Evolutionary conservation across 441 rosid species (phyloP), one percentile per base, ranked within the genome.

Genomic region (Capsella rubella): DNA sequence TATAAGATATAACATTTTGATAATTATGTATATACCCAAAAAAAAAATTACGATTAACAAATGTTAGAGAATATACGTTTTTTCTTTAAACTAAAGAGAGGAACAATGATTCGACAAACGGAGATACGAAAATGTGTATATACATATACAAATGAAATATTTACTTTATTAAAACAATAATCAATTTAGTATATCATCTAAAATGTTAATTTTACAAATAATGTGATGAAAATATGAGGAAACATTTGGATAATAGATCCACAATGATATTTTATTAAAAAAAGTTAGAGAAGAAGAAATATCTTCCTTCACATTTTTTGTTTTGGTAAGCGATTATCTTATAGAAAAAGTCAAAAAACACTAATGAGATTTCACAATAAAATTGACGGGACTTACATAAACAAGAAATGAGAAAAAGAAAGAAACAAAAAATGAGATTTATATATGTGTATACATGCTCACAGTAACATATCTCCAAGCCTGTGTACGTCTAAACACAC

Each of bases 191-290:
- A 29, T 16, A 61, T 61, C 32, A 53, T 45, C 34, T 61, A 11
- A 4, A 3, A 54, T 4, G 47, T 69, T 9, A 34, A 6, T 14
- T 28, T 14, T 18, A 63, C 16, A 13, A 8, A 43, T 13, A 68
- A 61, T 53, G 69, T 18, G 64, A 46, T 28, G 15, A 31, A 35
- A 32, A 28, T 18, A 69, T 12, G 66, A 55, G 42, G 39, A 35
- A 55, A 6, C 64, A 53, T 21, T 40, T 43, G 51, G 4, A 54
- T 46, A 8, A n/a, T 62, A 65, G 25, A 65, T 28, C 45, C 11
- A 14, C 37, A 52, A 46, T 28, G 37, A 43, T 34, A 61, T 25
- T 21, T 4, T 4, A 55, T 18, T 2, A 21, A 42, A 53, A 1
- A 50, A 39, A 45, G 11, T 28, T 0, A 35, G 51, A 54, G 39